Evolutionary conservation across 768 basidiomycete species (phyloP).

Genomic region (Leucocoprinus birnbaumii): DNA sequence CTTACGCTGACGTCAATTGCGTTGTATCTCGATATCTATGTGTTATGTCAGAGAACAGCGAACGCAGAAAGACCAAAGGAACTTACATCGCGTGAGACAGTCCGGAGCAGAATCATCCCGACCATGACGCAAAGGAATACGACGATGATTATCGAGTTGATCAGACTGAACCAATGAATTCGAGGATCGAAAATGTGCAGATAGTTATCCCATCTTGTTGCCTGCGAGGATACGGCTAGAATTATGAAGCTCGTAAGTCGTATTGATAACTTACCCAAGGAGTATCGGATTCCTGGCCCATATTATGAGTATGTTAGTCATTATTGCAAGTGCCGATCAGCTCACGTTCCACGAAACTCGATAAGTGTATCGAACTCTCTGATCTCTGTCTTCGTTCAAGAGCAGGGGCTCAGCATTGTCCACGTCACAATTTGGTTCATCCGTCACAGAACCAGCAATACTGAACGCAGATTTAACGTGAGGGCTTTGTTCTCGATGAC

Average conservation of each 20-base stretch:
- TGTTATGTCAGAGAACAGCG: conserved; percentile 15
- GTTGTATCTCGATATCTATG: conserved; percentile 88
- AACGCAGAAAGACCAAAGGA: not conserved
- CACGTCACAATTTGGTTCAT: conserved; percentile 48
- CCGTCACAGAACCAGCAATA: conserved; percentile 59
- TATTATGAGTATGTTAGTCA: not conserved
- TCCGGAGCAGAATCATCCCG: conserved; percentile 83
- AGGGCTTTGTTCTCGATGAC: conserved; percentile 1
- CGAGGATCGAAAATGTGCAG: conserved; percentile 90
- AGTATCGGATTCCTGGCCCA: conserved; percentile 71
- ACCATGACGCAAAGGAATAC: conserved; percentile 93
- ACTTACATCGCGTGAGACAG: conserved; percentile 83
- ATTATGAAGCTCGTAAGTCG: not conserved
- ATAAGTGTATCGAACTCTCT: conserved; percentile 82
- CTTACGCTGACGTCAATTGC: conserved; percentile 85
- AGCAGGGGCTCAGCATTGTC: conserved; percentile 42
- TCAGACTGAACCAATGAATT: conserved; percentile 95
- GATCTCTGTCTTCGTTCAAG: conserved; percentile 57
- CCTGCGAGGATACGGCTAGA: conserved; percentile 41
- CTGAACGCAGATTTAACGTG: conserved; percentile 28
- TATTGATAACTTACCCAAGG: conserved; percentile 57
- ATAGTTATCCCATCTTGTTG: conserved; percentile 95
- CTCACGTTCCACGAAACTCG: conserved; percentile 83
- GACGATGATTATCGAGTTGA: conserved; percentile 91
- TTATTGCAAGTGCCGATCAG: conserved; percentile 5